Base-by-base conservation (phyloP, 352 stramenopile genomes). In the Blastocystis sp. region DNA sequence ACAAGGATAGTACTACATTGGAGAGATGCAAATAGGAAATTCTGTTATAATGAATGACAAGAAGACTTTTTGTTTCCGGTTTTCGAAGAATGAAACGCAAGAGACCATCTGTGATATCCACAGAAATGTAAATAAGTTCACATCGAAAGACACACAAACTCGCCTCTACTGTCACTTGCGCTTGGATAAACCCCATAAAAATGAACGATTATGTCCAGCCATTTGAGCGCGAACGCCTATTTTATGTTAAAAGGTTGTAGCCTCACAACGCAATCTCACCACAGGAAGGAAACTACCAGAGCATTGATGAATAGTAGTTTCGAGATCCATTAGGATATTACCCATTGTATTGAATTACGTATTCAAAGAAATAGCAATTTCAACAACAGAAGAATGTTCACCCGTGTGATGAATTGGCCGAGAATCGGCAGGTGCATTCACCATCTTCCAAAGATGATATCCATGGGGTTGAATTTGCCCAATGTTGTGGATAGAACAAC, bases 41-140 rank as follows among this genome's bases (percentile, higher is more conserved):
- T 12, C 71, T 27, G 27, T 63, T 35, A 46, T 83, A 83, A 56
- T 83, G 71, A 56, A 83, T 67, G 16, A 32, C 43, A 52, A 83
- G 51, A 0, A 66, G 29, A 14, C 19, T 32, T 19, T 29, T 42
- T 0, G 16, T 12, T 12, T 66, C 49, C 9, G 35, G 21, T 54
- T 83, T 83, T n/a, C 49, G 71, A 35, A 83, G 14, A 14, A 66
- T 4, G 27, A 83, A 27, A 29, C 29, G 35, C 1, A 66, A 29
- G 11, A 43, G 42, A 24, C 58, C 49, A n/a, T 42, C 24, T 21
- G 4, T n/a, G 3, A 35, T 32, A n/a, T 37, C 42, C 16, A 83
- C 51, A 3, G 46, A 19, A 0, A 83, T 11, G 19, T 19, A 19
- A 19, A 83, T 59, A 19, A 56, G 19, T n/a, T 42, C n/a, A 14